phyloP scores from a whole-genome alignment of 1,139 yeast genomes.

The Meyerozyma smithsonii region DNA sequence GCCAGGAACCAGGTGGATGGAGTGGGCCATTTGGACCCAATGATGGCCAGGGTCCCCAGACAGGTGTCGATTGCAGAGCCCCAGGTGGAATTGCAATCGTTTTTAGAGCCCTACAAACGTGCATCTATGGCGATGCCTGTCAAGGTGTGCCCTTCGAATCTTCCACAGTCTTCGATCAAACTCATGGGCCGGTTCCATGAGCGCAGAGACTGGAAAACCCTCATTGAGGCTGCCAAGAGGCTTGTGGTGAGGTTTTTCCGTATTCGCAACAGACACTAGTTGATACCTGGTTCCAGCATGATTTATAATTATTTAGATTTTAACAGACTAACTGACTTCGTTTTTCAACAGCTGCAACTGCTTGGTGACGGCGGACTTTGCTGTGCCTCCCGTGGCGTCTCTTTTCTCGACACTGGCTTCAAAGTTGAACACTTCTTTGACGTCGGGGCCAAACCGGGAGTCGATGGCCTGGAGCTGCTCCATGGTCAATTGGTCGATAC shows the following conservation, averaged over 20 bases:
- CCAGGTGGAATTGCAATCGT: background rate
- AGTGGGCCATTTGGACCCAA: too few relatives aligned
- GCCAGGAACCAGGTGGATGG: too few relatives aligned
- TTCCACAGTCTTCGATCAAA: too few relatives aligned
- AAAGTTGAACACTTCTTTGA: slow-evolving; percentile 77
- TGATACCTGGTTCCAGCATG: too few relatives aligned
- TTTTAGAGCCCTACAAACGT: background rate
- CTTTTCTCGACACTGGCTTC: slow-evolving; percentile 96
- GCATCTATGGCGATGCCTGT: too few relatives aligned
- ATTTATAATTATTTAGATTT: too few relatives aligned
- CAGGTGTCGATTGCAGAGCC: background rate
- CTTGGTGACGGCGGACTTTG: slow-evolving; percentile 76
- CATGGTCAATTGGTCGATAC: slow-evolving; percentile 74
- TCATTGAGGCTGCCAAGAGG: too few relatives aligned
- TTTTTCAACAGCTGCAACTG: slow-evolving; percentile 45
- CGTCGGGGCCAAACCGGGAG: slow-evolving; percentile 73
- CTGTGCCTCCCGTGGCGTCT: slow-evolving; percentile 95
- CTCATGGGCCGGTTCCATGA: too few relatives aligned
- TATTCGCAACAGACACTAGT: too few relatives aligned
- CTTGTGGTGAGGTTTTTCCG: too few relatives aligned
- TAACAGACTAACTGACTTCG: background rate
- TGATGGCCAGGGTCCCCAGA: background rate
- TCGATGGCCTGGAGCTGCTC: slow-evolving; percentile 81
- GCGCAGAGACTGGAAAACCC: too few relatives aligned
- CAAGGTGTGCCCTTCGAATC: too few relatives aligned